These are phyloP conservation scores for Scedosporium boydii DNA, from an alignment of 2,329 filamentous ascomycete genomes.

Conservation along the genomic window DNA sequence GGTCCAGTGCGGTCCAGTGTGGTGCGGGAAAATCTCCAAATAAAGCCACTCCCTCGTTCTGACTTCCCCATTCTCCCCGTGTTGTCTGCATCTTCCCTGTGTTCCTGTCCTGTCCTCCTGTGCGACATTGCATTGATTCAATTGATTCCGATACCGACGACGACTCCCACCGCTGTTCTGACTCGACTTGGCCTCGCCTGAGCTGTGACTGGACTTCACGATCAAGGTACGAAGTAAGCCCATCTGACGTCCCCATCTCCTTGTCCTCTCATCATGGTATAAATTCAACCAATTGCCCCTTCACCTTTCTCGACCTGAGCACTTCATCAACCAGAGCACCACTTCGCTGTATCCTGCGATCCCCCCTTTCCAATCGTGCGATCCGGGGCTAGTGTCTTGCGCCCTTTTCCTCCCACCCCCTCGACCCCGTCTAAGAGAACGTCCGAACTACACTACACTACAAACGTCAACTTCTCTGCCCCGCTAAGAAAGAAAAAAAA, in stretches of 20 bases:
- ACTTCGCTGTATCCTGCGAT: no score
- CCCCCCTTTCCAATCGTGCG: no score
- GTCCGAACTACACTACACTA: no score
- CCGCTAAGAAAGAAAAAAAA: constrained; percentile 2
- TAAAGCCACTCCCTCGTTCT: neutral
- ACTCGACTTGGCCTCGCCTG: neutral
- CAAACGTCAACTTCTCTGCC: neutral
- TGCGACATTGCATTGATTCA: neutral
- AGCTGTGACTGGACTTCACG: neutral
- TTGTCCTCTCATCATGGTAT: neutral
- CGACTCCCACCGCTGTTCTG: neutral
- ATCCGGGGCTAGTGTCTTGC: neutral
- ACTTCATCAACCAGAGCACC: neutral
- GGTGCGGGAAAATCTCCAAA: neutral
- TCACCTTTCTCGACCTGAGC: neutral
- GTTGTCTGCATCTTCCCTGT: neutral
- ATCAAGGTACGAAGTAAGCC: neutral
- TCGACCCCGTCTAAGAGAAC: neutral
- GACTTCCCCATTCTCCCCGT: neutral
- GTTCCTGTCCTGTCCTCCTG: no score
- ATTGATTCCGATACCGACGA: neutral
- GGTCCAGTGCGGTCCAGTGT: neutral
- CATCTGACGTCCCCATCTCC: neutral
- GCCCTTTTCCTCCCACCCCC: neutral
- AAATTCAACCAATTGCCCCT: neutral